These are phyloP conservation scores for Blastobotrys americana DNA, from an alignment of 805 yeast genomes.

Conservation along the genomic window DNA sequence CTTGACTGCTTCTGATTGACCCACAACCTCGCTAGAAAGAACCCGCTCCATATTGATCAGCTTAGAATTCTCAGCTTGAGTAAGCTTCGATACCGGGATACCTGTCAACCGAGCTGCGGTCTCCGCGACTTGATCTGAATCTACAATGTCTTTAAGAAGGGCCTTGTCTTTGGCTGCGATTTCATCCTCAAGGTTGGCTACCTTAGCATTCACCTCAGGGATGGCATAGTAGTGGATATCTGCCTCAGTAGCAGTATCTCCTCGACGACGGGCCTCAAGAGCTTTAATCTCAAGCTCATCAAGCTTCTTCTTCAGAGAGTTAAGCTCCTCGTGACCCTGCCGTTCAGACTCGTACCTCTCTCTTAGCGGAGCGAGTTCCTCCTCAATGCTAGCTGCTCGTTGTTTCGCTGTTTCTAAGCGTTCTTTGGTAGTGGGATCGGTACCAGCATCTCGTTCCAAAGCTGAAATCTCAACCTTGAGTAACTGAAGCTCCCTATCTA, in stretches of 20 bases:
- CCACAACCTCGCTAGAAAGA: conserved; percentile 77
- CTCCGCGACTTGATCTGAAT: conserved; percentile 88
- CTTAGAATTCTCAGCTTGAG: conserved; percentile 92
- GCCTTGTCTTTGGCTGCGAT: conserved; percentile 60
- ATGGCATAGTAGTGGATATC: conserved; percentile 96
- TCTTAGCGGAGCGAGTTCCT: conserved; percentile 74
- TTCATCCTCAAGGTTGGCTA: conserved; percentile 66
- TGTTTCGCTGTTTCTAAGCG: conserved; percentile 73
- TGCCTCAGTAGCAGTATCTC: conserved; percentile 90
- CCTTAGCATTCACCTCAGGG: conserved; percentile 78
- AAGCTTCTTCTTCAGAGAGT: conserved; percentile 78
- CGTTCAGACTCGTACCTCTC: conserved; percentile 82
- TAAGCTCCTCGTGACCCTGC: conserved; percentile 84
- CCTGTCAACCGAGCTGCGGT: conserved; percentile 96
- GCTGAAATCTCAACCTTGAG: conserved; percentile 95
- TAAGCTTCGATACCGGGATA: conserved; percentile 88
- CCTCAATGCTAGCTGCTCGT: conserved; percentile 75
- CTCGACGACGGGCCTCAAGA: conserved; percentile 92
- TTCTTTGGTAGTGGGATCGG: conserved; percentile 75
- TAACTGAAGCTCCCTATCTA: conserved; percentile 87
- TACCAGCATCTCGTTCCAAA: conserved; percentile 87
- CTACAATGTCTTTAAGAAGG: conserved; percentile 83
- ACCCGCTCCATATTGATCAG: conserved; percentile 91
- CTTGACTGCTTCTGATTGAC: conserved; percentile 91
- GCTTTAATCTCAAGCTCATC: conserved; percentile 93